These are phyloP conservation scores for Phanerodontia chrysosporium DNA, from an alignment of 768 basidiomycete species.

Conservation along the genomic window DNA sequence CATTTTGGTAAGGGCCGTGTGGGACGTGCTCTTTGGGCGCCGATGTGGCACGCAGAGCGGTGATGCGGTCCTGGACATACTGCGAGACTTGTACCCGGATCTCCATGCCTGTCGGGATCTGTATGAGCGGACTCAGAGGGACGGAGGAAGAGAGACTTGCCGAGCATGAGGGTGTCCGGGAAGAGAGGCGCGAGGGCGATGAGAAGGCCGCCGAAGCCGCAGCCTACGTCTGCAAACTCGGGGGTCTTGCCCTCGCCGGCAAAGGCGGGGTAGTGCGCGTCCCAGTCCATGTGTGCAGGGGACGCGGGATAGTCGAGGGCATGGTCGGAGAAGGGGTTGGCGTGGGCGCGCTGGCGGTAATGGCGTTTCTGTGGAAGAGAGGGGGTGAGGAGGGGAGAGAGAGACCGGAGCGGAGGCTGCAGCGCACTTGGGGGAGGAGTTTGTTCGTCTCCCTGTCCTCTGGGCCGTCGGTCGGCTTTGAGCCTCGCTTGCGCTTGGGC, in stretches of 20 bases:
- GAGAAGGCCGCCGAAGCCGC: slow-evolving; percentile 94
- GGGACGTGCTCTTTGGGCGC: slow-evolving; percentile 16
- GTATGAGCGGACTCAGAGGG: neutral
- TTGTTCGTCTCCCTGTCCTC: slow-evolving; percentile 15
- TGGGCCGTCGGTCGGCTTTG: neutral
- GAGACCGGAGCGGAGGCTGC: neutral
- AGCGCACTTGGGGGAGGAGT: slow-evolving; percentile 29
- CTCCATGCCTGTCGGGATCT: slow-evolving; percentile 70
- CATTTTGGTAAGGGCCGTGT: slow-evolving; percentile 69
- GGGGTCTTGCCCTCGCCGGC: slow-evolving; percentile 56
- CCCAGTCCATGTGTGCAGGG: slow-evolving; percentile 79
- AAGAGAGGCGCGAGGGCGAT: slow-evolving; percentile 86
- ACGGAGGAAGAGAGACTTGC: slow-evolving; percentile 40
- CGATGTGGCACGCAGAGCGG: slow-evolving; percentile 77
- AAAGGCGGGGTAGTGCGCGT: slow-evolving; percentile 74
- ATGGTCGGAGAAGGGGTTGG: slow-evolving; percentile 87
- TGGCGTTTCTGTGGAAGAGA: slow-evolving; percentile 61
- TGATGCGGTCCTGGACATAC: slow-evolving; percentile 92
- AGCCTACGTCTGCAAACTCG: slow-evolving; percentile 95
- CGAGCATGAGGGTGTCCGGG: slow-evolving; percentile 90
- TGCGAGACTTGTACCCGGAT: slow-evolving; percentile 95
- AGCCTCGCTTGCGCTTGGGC: slow-evolving; percentile 27
- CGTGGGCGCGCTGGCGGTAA: slow-evolving; percentile 80
- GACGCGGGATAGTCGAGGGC: slow-evolving; percentile 80
- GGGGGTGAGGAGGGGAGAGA: slow-evolving; percentile 5